Conservation (phyloP, 208 protist genomes). For the Acanthamoeba sp. region DNA sequence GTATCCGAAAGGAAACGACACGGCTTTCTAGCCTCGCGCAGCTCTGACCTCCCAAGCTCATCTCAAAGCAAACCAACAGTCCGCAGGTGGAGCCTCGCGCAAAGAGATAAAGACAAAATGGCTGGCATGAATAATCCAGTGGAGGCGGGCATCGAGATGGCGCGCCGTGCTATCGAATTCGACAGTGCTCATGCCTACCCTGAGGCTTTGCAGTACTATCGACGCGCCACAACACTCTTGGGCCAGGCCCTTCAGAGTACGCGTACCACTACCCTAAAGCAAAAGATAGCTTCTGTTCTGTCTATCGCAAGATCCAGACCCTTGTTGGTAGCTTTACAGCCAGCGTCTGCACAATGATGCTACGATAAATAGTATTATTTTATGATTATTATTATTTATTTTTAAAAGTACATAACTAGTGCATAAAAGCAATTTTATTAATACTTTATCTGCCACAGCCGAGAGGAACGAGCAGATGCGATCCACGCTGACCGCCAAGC, state of each 20-base stretch:
- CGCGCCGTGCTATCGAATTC: constrained; percentile 4
- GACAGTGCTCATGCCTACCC: constrained; percentile 1
- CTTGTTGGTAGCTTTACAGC: too few relatives aligned
- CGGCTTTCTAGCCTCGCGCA: too few relatives aligned
- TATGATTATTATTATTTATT: neutral
- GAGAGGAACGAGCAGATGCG: constrained; percentile 42
- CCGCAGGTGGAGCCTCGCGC: too few relatives aligned
- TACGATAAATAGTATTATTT: too few relatives aligned
- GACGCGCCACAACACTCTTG: neutral
- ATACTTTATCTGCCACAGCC: neutral
- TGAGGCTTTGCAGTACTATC: constrained; percentile 45
- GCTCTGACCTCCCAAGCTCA: too few relatives aligned
- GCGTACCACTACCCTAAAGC: neutral
- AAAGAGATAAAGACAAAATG: neutral
- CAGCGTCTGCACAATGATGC: too few relatives aligned
- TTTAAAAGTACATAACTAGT: neutral
- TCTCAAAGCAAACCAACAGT: too few relatives aligned
- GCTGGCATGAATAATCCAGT: neutral
- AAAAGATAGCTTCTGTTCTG: too few relatives aligned
- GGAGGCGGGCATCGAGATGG: constrained; percentile 54
- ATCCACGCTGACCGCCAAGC: constrained; percentile 14
- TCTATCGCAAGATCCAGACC: too few relatives aligned
- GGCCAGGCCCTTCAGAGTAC: constrained; percentile 22
- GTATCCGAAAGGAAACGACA: too few relatives aligned
- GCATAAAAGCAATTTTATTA: neutral